Evolutionary conservation across 2,329 filamentous ascomycete genomes (phyloP), one percentile per base, ranked within the genome.

Genomic region (Coniochaeta sp.): DNA sequence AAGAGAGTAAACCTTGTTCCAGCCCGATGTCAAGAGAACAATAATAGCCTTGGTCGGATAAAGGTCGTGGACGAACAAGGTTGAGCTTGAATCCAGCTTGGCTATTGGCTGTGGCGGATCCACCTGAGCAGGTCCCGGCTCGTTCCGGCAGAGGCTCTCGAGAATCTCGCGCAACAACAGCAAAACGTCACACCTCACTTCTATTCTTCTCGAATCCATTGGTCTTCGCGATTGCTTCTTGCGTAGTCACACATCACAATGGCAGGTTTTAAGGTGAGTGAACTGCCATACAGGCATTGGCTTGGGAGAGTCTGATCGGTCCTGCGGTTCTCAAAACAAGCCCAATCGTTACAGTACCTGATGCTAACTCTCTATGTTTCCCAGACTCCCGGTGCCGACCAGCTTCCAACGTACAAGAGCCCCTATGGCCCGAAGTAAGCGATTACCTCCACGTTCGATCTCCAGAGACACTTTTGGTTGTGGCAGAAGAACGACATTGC

Each of bases 381-480:
- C 52, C 9, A 84, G 81, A 77, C 77, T 72, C 76, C 76, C 26
- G 24, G 28, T 12, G 22, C 4, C 28, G 74, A 70, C 69, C 73
- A 63, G 67, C 72, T 31, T 31, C 58, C 64, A 31, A 36, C 31
- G 1, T 71, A 86, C 80, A 81, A 81, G 76, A 87, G 83, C 76
- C 77, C 80, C 66, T 87, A 84, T 72, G 85, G 84, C 71, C 86
- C 86, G 59, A 88, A 86, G 86, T 88, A 83, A 76, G 79, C 76
- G 72, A 72, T 63, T n/a, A n/a, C n/a, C n/a, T n/a, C n/a, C n/a
- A n/a, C n/a, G n/a, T n/a, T n/a, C n/a, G n/a, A n/a, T n/a, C n/a
- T n/a, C n/a, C n/a, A n/a, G n/a, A n/a, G n/a, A n/a, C n/a, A n/a
- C n/a, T n/a, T n/a, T n/a, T n/a, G n/a, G n/a, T n/a, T 16, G 3